phyloP scores from a whole-genome alignment of 768 basidiomycete genomes.

The Artomyces pyxidatus region DNA sequence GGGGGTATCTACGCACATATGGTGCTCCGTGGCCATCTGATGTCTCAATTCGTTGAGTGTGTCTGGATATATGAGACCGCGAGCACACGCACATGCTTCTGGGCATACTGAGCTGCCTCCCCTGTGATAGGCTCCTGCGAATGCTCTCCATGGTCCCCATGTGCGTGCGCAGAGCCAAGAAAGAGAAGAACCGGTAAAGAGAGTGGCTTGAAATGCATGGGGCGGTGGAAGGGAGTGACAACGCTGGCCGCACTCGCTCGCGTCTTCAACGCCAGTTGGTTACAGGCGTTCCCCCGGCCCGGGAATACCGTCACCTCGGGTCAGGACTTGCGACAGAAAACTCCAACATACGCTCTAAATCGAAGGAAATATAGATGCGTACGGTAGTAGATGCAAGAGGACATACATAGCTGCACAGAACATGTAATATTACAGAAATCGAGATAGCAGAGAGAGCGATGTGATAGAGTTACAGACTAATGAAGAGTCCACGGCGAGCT shows the following conservation, averaged over 20 bases:
- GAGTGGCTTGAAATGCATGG: conserved; percentile 11
- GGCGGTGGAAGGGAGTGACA: not conserved
- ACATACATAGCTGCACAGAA: too few species aligned
- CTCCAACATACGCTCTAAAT: too few species aligned
- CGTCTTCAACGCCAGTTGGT: not conserved
- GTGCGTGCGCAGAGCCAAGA: conserved; percentile 29
- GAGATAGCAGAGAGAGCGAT: too few species aligned
- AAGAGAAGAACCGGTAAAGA: conserved; percentile 3
- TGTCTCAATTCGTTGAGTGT: not conserved
- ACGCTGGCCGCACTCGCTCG: not conserved
- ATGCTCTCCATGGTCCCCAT: conserved; percentile 45
- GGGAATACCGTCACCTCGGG: too few species aligned
- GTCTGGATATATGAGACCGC: not conserved
- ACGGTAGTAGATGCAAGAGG: too few species aligned
- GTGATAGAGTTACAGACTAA: too few species aligned
- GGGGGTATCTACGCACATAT: conserved; percentile 44
- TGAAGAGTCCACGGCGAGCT: too few species aligned
- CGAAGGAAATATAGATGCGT: too few species aligned
- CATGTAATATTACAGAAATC: too few species aligned
- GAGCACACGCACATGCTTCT: conserved; percentile 70
- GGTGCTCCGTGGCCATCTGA: conserved; percentile 87
- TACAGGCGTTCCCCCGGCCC: too few species aligned
- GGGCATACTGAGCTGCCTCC: conserved; percentile 51
- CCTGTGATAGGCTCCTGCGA: conserved; percentile 1
- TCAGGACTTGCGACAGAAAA: too few species aligned